Evolutionary conservation across 2,329 filamentous ascomycete species (phyloP).

Genomic region (Trichoderma hamatum): DNA sequence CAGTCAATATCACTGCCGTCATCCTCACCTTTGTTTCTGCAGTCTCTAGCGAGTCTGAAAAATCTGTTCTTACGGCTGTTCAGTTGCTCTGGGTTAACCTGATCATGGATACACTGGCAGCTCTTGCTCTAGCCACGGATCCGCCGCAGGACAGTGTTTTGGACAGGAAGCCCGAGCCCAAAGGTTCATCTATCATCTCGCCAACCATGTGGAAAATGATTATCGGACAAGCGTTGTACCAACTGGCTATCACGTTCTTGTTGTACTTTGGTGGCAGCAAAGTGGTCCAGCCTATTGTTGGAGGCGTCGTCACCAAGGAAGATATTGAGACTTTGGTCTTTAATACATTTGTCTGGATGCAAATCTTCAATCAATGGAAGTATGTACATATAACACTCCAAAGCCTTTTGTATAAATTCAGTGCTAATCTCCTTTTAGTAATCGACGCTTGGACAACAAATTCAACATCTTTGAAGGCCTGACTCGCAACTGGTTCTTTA

Average conservation of each 20-base stretch:
- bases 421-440: constrained; percentile 52
- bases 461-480: constrained; percentile 96
- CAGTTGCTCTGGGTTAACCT: constrained; percentile 96
- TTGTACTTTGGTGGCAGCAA: constrained; percentile 73
- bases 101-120: constrained; percentile 96
- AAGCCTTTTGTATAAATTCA: constrained; percentile 1
- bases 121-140: constrained; percentile 85
- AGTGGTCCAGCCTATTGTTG: constrained; percentile 47
- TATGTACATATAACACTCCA: constrained; percentile 49
- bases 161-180: constrained; percentile 69
- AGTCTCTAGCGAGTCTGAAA: constrained; percentile 68
- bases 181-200: constrained; percentile 69
- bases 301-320: constrained; percentile 41
- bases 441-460: constrained; percentile 88
- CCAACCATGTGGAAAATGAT: constrained; percentile 99
- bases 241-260: constrained; percentile 77
- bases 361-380: constrained; percentile 98
- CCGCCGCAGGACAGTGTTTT: constrained; percentile 82
- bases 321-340: constrained; percentile 83
- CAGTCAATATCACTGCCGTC: constrained; percentile 91
- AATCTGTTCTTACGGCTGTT: constrained; percentile 81
- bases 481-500: constrained; percentile 83
- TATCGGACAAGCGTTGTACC: constrained; percentile 86
- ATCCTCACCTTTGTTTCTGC: constrained; percentile 85
- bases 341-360: constrained; percentile 99